Evolutionary conservation across 2,329 filamentous ascomycete species (phyloP), one percentile per base, ranked within the genome.

Genomic region (Fusarium zealandicum): DNA sequence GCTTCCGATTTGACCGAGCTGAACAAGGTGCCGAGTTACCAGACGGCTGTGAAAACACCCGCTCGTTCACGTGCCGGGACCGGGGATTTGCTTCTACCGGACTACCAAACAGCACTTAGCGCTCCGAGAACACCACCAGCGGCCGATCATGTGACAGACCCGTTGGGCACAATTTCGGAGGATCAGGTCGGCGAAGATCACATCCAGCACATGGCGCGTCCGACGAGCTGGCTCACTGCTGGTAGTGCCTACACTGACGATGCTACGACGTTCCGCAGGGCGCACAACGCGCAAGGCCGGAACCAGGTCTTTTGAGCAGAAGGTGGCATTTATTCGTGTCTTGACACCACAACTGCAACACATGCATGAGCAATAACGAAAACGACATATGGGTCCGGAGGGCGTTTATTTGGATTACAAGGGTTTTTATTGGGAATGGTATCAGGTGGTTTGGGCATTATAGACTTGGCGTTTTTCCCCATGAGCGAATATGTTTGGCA

Each of bases 11-110:
- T 90, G 61, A 81, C 82, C 40, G 82, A 86, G 59, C 75, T 92
- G 35, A 89, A 81, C 70, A 89, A 89, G 61, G 89, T 93, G 2
- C 90, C 90, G 1, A 92, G 89, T 51, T 93, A 93, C 70, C 82
- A 83, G 13, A 92, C 90, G 1, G 90, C 90, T 0, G 84, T 92
- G 20, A 84, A 83, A 59, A 84, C 86, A 1, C 84, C 86, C 5
- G 82, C 85, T 13, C 80, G 82, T 43, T 78, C 80, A 28, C 78
- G 78, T 12, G 79, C 76, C 41, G 78, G 78, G 36, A 73, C 79
- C 6, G 78, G 80, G 17, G 78, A 78, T 27, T 71, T 76, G 5
- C 73, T 73, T 11, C 79, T 90, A 6, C 89, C 89, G 0, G 85
- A 90, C 68, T 92, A 92, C 68, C 75, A 81, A 50, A 82, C 87